Percentiles rank a stretch among this genome's conserved stretches.
Evolutionary conservation across 306 rosid genomes (phyloP).

Genomic region (Cucumis melo): DNA sequence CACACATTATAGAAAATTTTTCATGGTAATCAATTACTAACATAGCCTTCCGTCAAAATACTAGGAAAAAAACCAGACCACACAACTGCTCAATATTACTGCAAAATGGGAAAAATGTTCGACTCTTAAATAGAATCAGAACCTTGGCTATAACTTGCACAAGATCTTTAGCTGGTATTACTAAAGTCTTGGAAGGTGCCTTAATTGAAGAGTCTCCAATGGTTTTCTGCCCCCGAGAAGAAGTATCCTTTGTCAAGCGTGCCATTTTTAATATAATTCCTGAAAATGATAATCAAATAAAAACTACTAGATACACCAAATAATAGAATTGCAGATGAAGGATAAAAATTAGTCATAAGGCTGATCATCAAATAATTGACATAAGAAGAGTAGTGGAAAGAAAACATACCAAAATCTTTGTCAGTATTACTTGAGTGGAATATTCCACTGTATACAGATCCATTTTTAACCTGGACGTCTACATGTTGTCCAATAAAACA

Average conservation of each 20-base stretch:
- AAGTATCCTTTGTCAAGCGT: conserved; percentile 60
- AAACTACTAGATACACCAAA: neutral
- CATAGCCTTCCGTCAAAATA: neutral
- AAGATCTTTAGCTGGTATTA: conserved; percentile 64
- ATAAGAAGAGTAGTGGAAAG: conserved; percentile 4
- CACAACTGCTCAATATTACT: neutral
- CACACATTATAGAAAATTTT: neutral
- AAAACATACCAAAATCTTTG: conserved; percentile 70
- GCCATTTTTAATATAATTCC: conserved; percentile 81
- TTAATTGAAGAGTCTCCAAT: conserved; percentile 40
- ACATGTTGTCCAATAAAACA: conserved; percentile 88
- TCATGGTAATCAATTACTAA: neutral
- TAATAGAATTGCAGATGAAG: neutral
- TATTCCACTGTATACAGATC: conserved; percentile 80
- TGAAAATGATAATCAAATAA: conserved; percentile 21
- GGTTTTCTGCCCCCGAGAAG: conserved; percentile 53
- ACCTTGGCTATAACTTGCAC: conserved; percentile 96
- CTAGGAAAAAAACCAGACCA: neutral
- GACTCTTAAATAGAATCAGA: conserved; percentile 11
- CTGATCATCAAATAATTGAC: neutral
- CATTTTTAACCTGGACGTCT: conserved; percentile 85
- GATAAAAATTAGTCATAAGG: neutral
- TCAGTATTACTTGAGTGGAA: conserved; percentile 71
- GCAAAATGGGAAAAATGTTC: neutral
- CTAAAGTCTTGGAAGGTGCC: conserved; percentile 54